Conservation (phyloP, 2,329 filamentous ascomycete species). For the Penicillium sp. region DNA sequence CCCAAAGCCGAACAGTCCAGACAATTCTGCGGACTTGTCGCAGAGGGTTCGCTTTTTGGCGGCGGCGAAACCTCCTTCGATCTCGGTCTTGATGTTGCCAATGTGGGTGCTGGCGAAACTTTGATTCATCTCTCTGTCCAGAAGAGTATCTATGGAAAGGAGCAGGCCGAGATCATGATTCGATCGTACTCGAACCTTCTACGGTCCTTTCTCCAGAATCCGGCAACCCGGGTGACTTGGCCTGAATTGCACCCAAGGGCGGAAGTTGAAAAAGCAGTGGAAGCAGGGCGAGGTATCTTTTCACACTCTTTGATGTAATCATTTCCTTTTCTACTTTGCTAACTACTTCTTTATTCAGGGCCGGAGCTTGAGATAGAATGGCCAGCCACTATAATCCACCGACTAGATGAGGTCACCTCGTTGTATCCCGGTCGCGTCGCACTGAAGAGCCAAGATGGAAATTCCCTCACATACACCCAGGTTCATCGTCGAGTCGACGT, state of each 20-base stretch:
- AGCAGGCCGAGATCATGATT: constrained; percentile 25
- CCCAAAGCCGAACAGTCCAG: constrained; percentile 33
- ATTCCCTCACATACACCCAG: constrained; percentile 39
- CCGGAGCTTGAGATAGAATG: constrained; percentile 28
- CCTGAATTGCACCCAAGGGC: constrained; percentile 11
- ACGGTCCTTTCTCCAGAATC: constrained; percentile 19
- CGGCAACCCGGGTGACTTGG: constrained; percentile 21
- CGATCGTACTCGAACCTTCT: constrained; percentile 19
- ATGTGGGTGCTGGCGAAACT: constrained; percentile 25
- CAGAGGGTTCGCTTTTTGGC: constrained; percentile 14
- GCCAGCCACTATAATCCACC: constrained; percentile 38
- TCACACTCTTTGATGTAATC: not conserved
- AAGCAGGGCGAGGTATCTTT: constrained; percentile 18
- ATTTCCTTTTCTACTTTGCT: not conserved
- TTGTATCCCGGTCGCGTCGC: constrained; percentile 23
- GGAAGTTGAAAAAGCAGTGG: constrained; percentile 18
- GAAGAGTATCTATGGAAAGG: constrained; percentile 32
- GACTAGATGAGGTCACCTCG: constrained; percentile 38
- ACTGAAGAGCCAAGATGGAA: constrained; percentile 29
- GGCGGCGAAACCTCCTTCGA: constrained; percentile 34
- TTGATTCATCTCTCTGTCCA: constrained; percentile 32
- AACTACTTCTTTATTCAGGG: constrained; percentile 13
- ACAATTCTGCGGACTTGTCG: constrained; percentile 19
- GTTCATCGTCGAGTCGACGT: constrained; percentile 36
- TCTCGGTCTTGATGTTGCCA: constrained; percentile 42